phyloP scores from a whole-genome alignment of 2,329 filamentous ascomycete genomes.

The Neocucurbitaria cava region DNA sequence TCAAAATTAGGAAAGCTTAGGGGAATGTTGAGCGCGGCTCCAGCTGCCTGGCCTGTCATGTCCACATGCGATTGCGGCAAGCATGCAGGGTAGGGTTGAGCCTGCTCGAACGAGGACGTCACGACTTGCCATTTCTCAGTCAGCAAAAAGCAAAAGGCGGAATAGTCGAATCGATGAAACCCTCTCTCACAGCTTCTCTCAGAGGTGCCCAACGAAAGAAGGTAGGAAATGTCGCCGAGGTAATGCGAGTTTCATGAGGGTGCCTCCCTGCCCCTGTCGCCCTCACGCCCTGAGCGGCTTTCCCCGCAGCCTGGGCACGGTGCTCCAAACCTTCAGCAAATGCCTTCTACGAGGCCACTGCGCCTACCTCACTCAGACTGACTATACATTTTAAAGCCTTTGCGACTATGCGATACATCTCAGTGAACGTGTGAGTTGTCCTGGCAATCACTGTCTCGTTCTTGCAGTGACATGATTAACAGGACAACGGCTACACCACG shows the following conservation, averaged over 20 bases:
- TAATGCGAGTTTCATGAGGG: background rate
- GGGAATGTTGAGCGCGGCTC: background rate
- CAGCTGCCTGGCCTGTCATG: background rate
- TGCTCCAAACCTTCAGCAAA: background rate
- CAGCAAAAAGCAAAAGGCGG: background rate
- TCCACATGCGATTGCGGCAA: background rate
- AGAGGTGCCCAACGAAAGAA: background rate
- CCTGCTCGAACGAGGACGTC: background rate
- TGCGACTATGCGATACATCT: no score
- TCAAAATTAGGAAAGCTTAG: background rate
- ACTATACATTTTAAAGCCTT: no score
- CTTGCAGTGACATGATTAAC: no score
- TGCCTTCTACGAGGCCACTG: background rate
- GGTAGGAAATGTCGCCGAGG: background rate
- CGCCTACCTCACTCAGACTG: background rate
- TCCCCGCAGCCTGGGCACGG: background rate
- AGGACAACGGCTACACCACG: no score
- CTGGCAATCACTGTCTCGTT: no score
- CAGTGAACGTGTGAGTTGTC: no score
- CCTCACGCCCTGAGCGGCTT: background rate
- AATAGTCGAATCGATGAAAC: background rate
- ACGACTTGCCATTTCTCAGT: background rate
- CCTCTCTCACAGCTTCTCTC: background rate
- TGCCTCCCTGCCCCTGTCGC: background rate
- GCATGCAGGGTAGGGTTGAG: background rate